phyloP scores from a whole-genome alignment of 75 land plant species.

The Cunninghamia lanceolata region DNA sequence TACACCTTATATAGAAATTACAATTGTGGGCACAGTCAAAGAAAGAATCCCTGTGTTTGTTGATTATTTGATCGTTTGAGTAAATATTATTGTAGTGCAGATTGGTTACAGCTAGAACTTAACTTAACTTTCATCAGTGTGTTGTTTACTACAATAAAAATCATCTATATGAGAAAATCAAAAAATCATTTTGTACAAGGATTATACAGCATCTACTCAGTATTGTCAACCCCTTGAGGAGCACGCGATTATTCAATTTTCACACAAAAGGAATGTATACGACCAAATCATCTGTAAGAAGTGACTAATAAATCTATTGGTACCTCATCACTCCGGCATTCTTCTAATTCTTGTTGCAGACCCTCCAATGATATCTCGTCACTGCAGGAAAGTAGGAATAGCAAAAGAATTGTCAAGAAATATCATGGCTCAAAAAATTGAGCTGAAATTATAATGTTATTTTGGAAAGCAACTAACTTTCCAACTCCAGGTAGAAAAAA shows the following conservation, averaged over 20 bases:
- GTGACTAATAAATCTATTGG: neutral
- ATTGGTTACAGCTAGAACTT: neutral
- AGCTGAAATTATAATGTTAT: neutral
- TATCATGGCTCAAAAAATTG: neutral
- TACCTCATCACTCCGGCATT: conserved; percentile 68
- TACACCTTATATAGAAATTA: neutral
- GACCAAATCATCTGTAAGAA: neutral
- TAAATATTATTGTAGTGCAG: neutral
- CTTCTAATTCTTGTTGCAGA: conserved; percentile 84
- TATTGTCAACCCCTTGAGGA: neutral
- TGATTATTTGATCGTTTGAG: neutral
- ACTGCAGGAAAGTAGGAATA: conserved; percentile 27
- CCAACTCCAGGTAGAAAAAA: neutral
- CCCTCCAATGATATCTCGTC: conserved; percentile 92
- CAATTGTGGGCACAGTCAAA: neutral
- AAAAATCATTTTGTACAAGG: neutral
- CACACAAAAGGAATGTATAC: neutral
- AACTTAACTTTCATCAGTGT: neutral
- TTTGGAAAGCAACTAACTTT: neutral
- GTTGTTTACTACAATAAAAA: neutral
- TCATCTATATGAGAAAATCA: neutral
- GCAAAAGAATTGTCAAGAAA: neutral
- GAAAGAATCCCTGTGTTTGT: neutral
- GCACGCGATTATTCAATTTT: neutral
- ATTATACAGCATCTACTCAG: neutral